Base-by-base conservation (phyloP, 129 eudicot species). In the Glebionis coronaria region DNA sequence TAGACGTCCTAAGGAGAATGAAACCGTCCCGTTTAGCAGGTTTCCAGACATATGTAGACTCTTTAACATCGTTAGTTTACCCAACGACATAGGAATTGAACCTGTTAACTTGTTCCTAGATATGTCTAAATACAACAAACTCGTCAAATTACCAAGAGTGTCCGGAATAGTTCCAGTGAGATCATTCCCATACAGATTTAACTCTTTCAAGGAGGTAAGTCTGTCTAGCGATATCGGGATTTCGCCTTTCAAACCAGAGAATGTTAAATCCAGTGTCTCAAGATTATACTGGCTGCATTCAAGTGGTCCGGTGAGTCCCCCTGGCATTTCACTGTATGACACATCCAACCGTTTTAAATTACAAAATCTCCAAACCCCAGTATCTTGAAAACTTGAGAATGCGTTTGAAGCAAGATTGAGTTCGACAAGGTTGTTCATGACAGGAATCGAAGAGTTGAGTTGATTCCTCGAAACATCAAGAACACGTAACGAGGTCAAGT, bases 91-190 rank as follows among this genome's bases (percentile, higher is more conserved):
- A 15, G 82, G 82, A 45, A 78, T 69, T 15, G 1, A 60, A 64
- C 86, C 86, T 0, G 71, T 63, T 61, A 78, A 50, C 25, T 59
- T 56, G 67, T 81, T 81, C 28, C 65, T 21, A 0, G 79, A 77
- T 25, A 81, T 40, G 29, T 61, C 82, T 35, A 78, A 52, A 13
- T 59, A 60, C 20, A 2, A 5, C 73, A 78, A 59, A 44, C 46
- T 28, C 8, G 55, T 65, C 44, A 78, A 42, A 18, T 52, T 63
- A 42, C 74, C 70, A 11, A 78, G 18, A 23, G 60, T 51, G 58
- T 63, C 73, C 3, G 78, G 82, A 50, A 78, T 78, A 38, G 21
- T 25, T 12, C 82, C 82, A 0, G 57, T 57, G 20, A 78, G 23
- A 23, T 8, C 14, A 21, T 72, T 72, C 45, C 27, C 45, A 66